These are phyloP conservation scores for Hanseniaspora valbyensis DNA, from an alignment of 805 yeast species.

Conservation along the genomic window DNA sequence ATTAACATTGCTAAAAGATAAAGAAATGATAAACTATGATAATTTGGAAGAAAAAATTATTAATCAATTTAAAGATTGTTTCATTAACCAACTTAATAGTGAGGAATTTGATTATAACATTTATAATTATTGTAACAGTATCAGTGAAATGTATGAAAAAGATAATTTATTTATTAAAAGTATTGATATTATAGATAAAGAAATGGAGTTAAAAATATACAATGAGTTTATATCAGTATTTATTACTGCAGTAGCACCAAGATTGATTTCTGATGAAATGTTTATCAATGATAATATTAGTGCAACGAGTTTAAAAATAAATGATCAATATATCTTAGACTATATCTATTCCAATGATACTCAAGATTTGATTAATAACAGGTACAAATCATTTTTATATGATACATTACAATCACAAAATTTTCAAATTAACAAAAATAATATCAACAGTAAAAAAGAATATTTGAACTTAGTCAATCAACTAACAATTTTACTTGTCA, in stretches of 20 bases:
- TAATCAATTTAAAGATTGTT: not conserved
- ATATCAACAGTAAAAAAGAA: slow-evolving; percentile 2
- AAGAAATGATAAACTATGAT: not conserved
- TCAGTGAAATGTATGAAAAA: not conserved
- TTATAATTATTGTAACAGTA: not conserved
- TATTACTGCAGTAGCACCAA: not conserved
- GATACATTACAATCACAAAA: not conserved
- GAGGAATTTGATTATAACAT: not conserved
- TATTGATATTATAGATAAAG: not conserved
- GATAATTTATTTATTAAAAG: not conserved
- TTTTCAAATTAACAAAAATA: not conserved
- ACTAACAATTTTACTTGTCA: not conserved
- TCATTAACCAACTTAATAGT: not conserved
- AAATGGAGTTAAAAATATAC: not conserved
- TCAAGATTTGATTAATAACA: not conserved
- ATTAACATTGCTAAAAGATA: not conserved
- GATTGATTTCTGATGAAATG: not conserved
- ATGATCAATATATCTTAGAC: slow-evolving; percentile 4
- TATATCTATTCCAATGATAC: slow-evolving; percentile 3
- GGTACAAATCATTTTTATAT: not conserved
- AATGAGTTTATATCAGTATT: not conserved
- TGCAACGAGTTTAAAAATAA: not conserved
- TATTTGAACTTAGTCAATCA: not conserved
- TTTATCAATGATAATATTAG: not conserved
- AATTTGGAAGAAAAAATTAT: not conserved